Base-by-base conservation (phyloP, 148 eudicot genomes). In the Selenicereus undatus region DNA sequence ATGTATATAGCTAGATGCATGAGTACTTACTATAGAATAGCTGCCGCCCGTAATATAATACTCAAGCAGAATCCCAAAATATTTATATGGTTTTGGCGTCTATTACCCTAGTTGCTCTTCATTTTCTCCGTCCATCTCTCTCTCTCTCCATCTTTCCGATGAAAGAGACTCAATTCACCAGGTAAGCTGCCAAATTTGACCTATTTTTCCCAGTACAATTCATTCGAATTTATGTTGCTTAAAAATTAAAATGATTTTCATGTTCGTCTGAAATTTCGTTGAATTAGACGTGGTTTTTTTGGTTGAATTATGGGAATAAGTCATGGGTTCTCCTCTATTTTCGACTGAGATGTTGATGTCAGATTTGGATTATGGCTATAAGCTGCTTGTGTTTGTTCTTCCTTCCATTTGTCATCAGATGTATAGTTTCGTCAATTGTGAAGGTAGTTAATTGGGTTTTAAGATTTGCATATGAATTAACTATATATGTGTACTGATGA, bases 81-180 rank as follows among this genome's bases (percentile, higher is more conserved):
- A 66, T 66, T 66, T 58, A 54, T 30, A 27, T 66, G 71, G 1
- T 66, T 66, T 66, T 27, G 3, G 36, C 30, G 7, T 48, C 66
- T 78, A 71, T 52, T 54, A 29, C 72, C 77, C 71, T 73, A 26
- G 45, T 16, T 16, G 36, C 35, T 20, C 32, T 42, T 26, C 35
- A 39, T 39, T 39, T 56, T 50, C 76, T 50, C 76, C 32, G 1
- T 32, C 79, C 17, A 35, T 36, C 74, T 52, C 26, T 42, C 82
- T 21, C 80, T 45, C 80, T 51, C 78, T 35, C 21, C 42, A 8
- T 39, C 30, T 58, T 42, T 56, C 51, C 82, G 71, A 13, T 2
- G 32, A 66, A 66, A 66, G 71, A 72, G 39, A 22, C 77, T 73
- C 62, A 45, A 45, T 75, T 66, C 51, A 22, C 9, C 81, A 60